Evolutionary conservation across 140 eudicot species (phyloP).

Genomic region (Stevia rebaudiana): DNA sequence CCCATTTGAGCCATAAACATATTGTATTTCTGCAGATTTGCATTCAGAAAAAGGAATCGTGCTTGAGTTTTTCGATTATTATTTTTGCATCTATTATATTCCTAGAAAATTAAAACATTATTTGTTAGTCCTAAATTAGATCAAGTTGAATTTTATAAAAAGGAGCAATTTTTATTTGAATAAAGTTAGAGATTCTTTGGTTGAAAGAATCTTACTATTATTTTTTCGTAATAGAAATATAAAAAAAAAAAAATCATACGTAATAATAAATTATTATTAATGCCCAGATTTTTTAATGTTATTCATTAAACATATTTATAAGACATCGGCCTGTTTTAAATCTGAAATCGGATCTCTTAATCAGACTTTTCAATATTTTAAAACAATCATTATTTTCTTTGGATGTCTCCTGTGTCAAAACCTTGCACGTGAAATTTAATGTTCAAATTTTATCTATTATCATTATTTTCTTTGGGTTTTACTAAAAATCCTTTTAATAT

Average conservation of each 20-base stretch:
- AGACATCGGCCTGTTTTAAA: background rate
- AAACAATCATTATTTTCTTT: background rate
- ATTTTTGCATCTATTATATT: too few relatives aligned
- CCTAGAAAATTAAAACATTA: background rate
- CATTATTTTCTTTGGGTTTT: background rate
- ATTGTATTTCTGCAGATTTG: constrained; percentile 82
- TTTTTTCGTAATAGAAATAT: too few relatives aligned
- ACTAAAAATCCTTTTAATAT: background rate
- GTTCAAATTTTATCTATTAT: too few relatives aligned
- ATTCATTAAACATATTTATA: too few relatives aligned
- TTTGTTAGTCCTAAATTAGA: background rate
- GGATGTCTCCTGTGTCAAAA: constrained; percentile 11
- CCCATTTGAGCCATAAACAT: constrained; percentile 96
- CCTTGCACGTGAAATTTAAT: constrained; percentile 10
- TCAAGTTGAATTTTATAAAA: background rate
- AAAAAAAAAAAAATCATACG: background rate
- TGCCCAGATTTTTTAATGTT: background rate
- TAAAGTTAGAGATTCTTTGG: background rate
- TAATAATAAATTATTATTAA: background rate
- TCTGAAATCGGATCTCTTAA: background rate
- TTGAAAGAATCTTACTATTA: too few relatives aligned
- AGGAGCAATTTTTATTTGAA: background rate
- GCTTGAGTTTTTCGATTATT: constrained; percentile 5
- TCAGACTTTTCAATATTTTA: background rate
- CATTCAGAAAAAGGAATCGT: constrained; percentile 15